A percentile compares a stretch with the other conserved stretches of the same genome.
Conservation (phyloP, 179 eudicot species). For the Silene noctiflora region DNA sequence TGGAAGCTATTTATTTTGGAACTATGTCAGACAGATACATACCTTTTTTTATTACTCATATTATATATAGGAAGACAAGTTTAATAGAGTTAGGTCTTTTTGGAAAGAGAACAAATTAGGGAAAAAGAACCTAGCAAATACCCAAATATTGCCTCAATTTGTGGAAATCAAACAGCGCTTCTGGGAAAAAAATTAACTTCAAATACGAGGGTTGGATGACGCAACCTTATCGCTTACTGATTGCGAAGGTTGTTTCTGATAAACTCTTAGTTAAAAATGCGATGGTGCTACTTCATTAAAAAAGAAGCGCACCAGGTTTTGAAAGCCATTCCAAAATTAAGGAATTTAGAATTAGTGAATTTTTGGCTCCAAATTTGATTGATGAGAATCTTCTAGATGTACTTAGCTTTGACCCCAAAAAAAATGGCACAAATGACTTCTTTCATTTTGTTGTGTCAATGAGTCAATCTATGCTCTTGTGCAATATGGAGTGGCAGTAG, state of each 20-base stretch:
- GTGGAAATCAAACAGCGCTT: neutral
- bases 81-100: neutral
- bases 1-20: neutral
- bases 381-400: neutral
- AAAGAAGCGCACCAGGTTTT: neutral
- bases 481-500: neutral
- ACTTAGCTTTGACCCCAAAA: neutral
- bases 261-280: too few species aligned
- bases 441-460: constrained; percentile 5
- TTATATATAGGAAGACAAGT: neutral
- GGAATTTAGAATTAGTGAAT: neutral
- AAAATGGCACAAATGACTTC: too few species aligned
- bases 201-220: neutral
- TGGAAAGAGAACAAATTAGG: neutral
- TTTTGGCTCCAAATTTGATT: neutral
- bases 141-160: neutral
- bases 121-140: neutral
- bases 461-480: constrained; percentile 1
- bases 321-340: neutral
- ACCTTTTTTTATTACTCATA: neutral
- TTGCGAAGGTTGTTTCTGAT: too few species aligned
- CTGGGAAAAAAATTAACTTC: neutral
- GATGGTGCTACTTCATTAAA: too few species aligned
- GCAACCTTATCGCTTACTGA: too few species aligned
- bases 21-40: neutral